Percentiles rank a stretch among this genome's conserved stretches.
Evolutionary conservation across 1,284 basidiomycete species (phyloP).

Genomic region (Spongiforma sp.): DNA sequence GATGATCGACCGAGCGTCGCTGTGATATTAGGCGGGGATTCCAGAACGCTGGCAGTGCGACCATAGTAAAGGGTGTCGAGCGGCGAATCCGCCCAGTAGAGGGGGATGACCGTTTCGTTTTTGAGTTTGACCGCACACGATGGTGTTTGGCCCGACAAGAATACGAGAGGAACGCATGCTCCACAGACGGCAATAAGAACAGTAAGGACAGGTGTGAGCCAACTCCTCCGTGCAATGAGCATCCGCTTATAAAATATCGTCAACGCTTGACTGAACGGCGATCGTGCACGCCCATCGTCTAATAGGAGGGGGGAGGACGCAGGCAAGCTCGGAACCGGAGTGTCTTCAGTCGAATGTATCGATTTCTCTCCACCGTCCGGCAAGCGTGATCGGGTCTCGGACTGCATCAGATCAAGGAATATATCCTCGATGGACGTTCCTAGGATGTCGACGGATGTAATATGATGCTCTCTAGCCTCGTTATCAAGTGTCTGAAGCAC

Average conservation of each 20-base stretch:
- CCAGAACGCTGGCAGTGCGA: slow-evolving; percentile 38
- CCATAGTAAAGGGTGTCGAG: slow-evolving; percentile 31
- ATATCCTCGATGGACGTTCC: slow-evolving; percentile 83
- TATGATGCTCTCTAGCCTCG: slow-evolving; percentile 41
- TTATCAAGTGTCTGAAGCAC: slow-evolving; percentile 62
- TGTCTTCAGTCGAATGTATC: slow-evolving; percentile 14
- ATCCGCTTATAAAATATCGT: slow-evolving; percentile 77
- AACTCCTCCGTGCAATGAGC: slow-evolving; percentile 69
- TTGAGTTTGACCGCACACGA: slow-evolving; percentile 52
- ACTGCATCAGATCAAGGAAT: slow-evolving; percentile 74
- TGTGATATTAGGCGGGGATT: slow-evolving; percentile 53
- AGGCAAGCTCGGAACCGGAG: slow-evolving; percentile 21
- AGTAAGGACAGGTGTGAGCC: slow-evolving; percentile 67
- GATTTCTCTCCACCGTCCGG: slow-evolving; percentile 14
- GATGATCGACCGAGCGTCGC: slow-evolving; percentile 46
- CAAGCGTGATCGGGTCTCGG: slow-evolving; percentile 34
- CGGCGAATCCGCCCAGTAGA: slow-evolving; percentile 55
- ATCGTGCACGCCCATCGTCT: slow-evolving; percentile 54
- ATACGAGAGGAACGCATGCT: slow-evolving; percentile 68
- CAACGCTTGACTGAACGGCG: slow-evolving; percentile 61
- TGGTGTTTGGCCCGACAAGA: slow-evolving; percentile 55
- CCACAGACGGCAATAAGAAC: slow-evolving; percentile 68
- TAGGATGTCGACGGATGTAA: slow-evolving; percentile 67
- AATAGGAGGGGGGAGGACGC: slow-evolving; percentile 41
- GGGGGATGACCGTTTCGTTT: slow-evolving; percentile 42